phyloP scores from a whole-genome alignment of 106 monocot genomes.

The Vanilla planifolia region DNA sequence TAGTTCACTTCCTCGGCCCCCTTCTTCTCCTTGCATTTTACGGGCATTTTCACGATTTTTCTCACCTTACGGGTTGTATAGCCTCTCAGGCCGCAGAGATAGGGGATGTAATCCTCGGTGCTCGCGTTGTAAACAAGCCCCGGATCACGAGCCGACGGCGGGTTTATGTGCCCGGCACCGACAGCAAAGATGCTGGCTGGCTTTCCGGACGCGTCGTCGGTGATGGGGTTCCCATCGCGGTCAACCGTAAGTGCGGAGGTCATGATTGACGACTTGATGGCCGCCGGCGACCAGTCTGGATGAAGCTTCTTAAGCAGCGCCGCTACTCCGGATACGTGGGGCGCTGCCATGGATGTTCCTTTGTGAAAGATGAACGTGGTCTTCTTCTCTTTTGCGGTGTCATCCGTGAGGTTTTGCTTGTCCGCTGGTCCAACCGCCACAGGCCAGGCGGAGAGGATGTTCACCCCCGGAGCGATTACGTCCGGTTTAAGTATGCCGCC shows the following conservation, averaged over 20 bases:
- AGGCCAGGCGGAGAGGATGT: conserved; percentile 20
- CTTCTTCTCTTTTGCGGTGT: too few relatives aligned
- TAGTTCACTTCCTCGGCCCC: not conserved
- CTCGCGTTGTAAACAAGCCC: not conserved
- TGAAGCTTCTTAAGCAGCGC: conserved; percentile 5
- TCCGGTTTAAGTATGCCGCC: conserved; percentile 22
- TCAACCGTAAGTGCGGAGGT: not conserved
- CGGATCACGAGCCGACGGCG: not conserved
- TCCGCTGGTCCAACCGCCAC: too few relatives aligned
- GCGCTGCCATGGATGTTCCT: conserved; percentile 11
- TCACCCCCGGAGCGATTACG: conserved; percentile 17
- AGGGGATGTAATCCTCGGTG: conserved; percentile 3
- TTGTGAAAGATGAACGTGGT: not conserved
- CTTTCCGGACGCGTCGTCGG: conserved; percentile 6
- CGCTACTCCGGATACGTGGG: conserved; percentile 7
- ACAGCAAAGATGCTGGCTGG: conserved; percentile 18
- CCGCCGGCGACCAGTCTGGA: conserved; percentile 12
- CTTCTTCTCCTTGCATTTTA: too few relatives aligned
- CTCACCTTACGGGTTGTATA: not conserved
- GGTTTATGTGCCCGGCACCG: conserved; percentile 18
- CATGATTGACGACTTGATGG: conserved; percentile 15
- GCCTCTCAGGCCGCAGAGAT: conserved; percentile 1
- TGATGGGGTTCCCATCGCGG: conserved; percentile 9
- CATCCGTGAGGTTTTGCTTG: not conserved
- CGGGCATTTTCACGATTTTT: too few relatives aligned